A percentile compares a stretch with the other conserved stretches of the same genome.
Evolutionary conservation across 352 stramenopile species (phyloP).

Genomic region (Pilasporangium apinafurcum): DNA sequence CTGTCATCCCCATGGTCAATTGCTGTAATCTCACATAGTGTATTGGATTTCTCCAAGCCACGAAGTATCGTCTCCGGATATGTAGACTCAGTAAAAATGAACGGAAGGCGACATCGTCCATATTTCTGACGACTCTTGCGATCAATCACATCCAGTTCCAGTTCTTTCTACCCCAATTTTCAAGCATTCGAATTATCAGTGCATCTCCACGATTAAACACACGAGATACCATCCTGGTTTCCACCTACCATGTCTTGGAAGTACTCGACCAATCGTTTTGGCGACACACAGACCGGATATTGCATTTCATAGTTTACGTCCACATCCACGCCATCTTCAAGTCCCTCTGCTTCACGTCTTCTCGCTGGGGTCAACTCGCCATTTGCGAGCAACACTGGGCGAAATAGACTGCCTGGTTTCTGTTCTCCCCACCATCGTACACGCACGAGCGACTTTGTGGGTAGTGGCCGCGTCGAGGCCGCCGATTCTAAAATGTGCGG

Average conservation of each 20-base stretch:
- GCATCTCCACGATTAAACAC: background rate
- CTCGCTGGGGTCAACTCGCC: background rate
- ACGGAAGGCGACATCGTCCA: constrained; percentile 20
- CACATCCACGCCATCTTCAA: background rate
- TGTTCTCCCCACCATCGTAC: constrained; percentile 2
- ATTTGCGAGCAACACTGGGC: constrained; percentile 7
- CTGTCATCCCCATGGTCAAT: constrained; percentile 1
- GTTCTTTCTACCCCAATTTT: constrained; percentile 16
- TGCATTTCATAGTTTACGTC: constrained; percentile 6
- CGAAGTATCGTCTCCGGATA: background rate
- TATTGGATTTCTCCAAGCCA: constrained; percentile 6
- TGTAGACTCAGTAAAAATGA: constrained; percentile 1
- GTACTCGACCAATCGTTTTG: constrained; percentile 7
- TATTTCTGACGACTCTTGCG: constrained; percentile 25
- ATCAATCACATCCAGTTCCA: constrained; percentile 63
- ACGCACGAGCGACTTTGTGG: constrained; percentile 5
- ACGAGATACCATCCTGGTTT: background rate
- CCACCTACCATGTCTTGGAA: constrained; percentile 5
- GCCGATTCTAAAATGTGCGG: constrained; percentile 9
- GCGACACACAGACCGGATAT: constrained; percentile 7
- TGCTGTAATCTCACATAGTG: constrained; percentile 33
- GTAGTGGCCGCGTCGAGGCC: constrained; percentile 2
- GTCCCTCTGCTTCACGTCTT: background rate
- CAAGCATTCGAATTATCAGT: background rate
- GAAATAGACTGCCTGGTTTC: constrained; percentile 7